Base-by-base conservation (phyloP, 192 early-diverging fungal genomes). In the Coemansia sp. region DNA sequence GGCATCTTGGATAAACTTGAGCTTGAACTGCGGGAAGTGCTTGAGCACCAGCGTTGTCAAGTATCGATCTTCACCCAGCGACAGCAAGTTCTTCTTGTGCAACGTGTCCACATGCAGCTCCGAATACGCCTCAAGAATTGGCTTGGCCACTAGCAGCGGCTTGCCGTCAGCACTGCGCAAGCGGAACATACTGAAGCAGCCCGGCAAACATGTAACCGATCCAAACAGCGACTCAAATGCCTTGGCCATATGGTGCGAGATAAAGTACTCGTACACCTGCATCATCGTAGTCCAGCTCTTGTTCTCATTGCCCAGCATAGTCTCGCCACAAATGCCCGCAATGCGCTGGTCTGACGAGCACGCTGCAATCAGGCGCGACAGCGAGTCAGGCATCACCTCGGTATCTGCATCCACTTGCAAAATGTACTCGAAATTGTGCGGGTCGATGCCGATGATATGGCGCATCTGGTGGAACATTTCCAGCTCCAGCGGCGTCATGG, bases 391-490 rank as follows among this genome's bases (percentile, higher is more conserved):
- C 73, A 85, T 78, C 21, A 93, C 94, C 63, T 92, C 84, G 0
- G 91, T 92, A 70, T 92, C 91, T 13, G 91, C 88, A 62, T 92
- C 91, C 12, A 92, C 83, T 82, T 87, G 86, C 28, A 92, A 74
- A 12, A 87, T 71, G 61, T 91, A 88, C 73, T 91, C 89, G 63
- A 87, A 94, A 61, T 85, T 84, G 33, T 77, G 80, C 2, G 88
- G 90, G 61, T 86, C 84, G 12, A 97, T 89, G 33, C 95, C 95
- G 66, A 97, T 96, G 21, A 96, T 87, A 61, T 96, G 88, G 79
- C 94, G 94, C 80, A 99, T 94, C 68, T 96, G 93, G 80, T 97
- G 92, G 79, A 91, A 99, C 50, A 98, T 87, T 63, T 96, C 93
- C 49, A 96, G 82, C 72, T 97, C 92, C 16, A 97, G 76, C 8